Percentiles rank a stretch among this genome's conserved stretches.
Evolutionary conservation across 192 early-diverging fungal species (phyloP).

Genomic region (Geranomyces michiganensis): DNA sequence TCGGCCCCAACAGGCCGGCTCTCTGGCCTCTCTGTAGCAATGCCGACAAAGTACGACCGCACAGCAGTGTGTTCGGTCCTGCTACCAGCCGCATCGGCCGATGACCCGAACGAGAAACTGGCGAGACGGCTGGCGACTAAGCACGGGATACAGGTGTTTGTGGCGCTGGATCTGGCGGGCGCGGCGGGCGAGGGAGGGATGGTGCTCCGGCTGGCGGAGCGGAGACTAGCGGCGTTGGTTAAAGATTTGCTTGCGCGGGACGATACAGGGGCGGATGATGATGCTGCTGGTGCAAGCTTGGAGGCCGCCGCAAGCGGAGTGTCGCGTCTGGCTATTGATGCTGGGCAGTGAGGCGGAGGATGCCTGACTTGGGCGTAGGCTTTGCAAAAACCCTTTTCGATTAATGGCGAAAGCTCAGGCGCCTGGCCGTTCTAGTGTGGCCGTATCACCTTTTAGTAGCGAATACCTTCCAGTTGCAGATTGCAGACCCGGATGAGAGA

Average conservation of each 20-base stretch:
- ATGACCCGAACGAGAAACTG: conserved; percentile 26
- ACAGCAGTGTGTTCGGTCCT: conserved; percentile 13
- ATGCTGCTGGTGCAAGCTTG: no score
- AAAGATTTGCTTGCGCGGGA: conserved; percentile 6
- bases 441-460: no score
- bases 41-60: conserved; percentile 28
- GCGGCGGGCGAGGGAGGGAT: neutral
- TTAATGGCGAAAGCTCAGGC: no score
- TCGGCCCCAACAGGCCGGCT: conserved; percentile 15
- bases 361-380: no score
- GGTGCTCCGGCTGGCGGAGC: conserved; percentile 9
- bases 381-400: no score
- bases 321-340: no score
- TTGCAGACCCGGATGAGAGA: no score
- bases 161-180: conserved; percentile 13
- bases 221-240: conserved; percentile 5
- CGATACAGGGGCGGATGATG: neutral
- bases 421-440: no score
- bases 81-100: neutral
- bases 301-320: no score
- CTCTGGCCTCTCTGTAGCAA: conserved; percentile 20
- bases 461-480: no score
- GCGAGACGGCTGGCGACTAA: conserved; percentile 34
- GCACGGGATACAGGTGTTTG: conserved; percentile 25
- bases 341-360: no score